These are phyloP conservation scores for Poterioochromonas sp. DNA, from an alignment of 352 stramenopile species.

Conservation along the genomic window DNA sequence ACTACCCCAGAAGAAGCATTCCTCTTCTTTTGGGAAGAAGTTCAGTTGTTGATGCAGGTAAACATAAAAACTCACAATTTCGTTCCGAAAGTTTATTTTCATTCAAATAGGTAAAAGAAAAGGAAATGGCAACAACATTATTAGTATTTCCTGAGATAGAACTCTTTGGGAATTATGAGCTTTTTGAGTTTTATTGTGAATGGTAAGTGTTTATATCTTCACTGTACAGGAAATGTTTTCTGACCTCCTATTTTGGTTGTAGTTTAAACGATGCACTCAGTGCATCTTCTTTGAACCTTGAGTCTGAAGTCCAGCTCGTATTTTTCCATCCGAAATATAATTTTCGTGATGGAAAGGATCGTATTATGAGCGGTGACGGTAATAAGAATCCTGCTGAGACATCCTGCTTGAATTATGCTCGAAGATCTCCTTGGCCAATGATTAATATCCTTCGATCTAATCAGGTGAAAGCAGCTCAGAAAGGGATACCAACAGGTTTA, in stretches of 20 bases:
- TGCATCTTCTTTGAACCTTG: constrained; percentile 45
- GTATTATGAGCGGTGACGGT: no score
- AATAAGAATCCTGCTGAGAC: no score
- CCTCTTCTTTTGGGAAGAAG: constrained; percentile 26
- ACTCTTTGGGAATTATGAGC: constrained; percentile 49
- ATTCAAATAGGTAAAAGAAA: background rate
- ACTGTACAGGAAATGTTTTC: no score
- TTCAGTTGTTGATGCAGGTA: constrained; percentile 17
- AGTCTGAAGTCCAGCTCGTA: constrained; percentile 63
- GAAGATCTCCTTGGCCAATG: constrained; percentile 66
- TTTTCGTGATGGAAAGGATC: constrained; percentile 51
- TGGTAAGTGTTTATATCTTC: constrained; percentile 43
- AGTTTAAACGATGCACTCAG: constrained; percentile 44
- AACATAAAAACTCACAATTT: background rate
- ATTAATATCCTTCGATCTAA: constrained; percentile 69
- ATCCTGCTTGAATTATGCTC: constrained; percentile 69
- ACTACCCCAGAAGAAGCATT: constrained; percentile 30
- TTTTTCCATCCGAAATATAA: constrained; percentile 76
- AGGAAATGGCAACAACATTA: constrained; percentile 45
- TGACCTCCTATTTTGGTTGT: no score
- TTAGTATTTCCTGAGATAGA: constrained; percentile 37
- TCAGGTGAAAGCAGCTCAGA: constrained; percentile 59
- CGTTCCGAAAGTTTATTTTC: no score
- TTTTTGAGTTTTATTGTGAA: constrained; percentile 45
- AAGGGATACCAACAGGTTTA: constrained; percentile 66